These are phyloP conservation scores for Lithohypha guttulata DNA, from an alignment of 2,329 filamentous ascomycete species.

Conservation along the genomic window DNA sequence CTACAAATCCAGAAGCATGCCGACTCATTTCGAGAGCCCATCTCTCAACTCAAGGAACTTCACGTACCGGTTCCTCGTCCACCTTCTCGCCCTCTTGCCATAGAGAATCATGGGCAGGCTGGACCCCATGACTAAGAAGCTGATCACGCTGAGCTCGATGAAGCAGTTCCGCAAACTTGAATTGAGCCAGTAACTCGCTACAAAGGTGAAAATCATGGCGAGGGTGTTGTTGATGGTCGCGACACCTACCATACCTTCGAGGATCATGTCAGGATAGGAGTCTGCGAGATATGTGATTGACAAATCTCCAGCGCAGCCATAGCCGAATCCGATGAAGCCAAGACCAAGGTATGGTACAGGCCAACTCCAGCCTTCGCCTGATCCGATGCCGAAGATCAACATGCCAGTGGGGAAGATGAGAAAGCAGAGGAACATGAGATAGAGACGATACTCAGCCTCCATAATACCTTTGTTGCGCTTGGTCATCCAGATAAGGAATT, in stretches of 20 bases:
- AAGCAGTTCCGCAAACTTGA: constrained; percentile 38
- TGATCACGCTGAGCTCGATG: constrained; percentile 42
- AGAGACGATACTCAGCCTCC: constrained; percentile 46
- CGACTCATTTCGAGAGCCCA: constrained; percentile 24
- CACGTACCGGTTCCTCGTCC: constrained; percentile 38
- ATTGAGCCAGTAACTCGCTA: constrained; percentile 40
- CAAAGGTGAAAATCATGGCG: constrained; percentile 45
- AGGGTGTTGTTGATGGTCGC: constrained; percentile 48
- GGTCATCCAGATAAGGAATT: constrained; percentile 46
- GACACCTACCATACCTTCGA: constrained; percentile 50
- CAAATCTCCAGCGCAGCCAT: constrained; percentile 48
- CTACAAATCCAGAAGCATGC: too few relatives aligned
- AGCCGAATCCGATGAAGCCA: constrained; percentile 49
- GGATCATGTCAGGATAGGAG: constrained; percentile 46
- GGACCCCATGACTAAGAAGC: constrained; percentile 41
- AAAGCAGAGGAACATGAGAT: constrained; percentile 41
- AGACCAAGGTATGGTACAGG: constrained; percentile 45
- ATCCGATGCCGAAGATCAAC: constrained; percentile 44
- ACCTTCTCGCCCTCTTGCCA: constrained; percentile 40
- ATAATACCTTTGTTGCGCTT: constrained; percentile 43
- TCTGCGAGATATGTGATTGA: constrained; percentile 46
- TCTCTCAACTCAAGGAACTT: constrained; percentile 41
- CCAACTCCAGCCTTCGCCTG: constrained; percentile 42
- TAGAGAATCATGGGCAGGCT: constrained; percentile 46
- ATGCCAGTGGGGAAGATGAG: constrained; percentile 42